Evolutionary conservation across 2,329 filamentous ascomycete species (phyloP), one percentile per base, ranked within the genome.

Genomic region (Trichophyton equinum): DNA sequence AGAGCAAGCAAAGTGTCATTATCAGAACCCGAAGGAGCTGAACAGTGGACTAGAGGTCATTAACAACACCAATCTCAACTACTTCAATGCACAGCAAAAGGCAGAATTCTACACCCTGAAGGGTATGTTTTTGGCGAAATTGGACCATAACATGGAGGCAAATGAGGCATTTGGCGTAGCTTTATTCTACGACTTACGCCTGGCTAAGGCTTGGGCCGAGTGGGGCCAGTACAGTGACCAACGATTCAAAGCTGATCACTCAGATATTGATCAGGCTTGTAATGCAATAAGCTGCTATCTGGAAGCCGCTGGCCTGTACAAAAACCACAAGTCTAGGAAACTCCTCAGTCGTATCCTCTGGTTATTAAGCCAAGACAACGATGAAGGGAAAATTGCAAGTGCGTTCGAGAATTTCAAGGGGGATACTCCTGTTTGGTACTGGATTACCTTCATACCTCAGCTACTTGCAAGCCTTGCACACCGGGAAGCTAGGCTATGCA

Each of bases 1-100:
- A n/a, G 95, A 99, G 75, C 94, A 99, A 75, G 94, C 94, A 49
- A 96, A 96, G 72, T 99, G 94, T 67, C 94, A 99, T 72, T 99
- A 97, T 73, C 91, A 97, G 76, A 97, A 97, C 69, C 85, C 87
- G 0, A 87, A 89, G 42, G 94, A 99, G 75, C 83, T 99, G 60
- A 92, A 86, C 59, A 96, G 86, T 70, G 94, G 94, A 1, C 73
- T 99, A 65, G 94, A 99, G 70, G 94, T 99, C 2, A 99, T 99
- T 73, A 99, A 99, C 75, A 99, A 99, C 68, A 99, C 94, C 40
- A 99, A 99, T 68, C 83, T 99, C 61, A 96, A 95, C 73, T 99
- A 99, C 78, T 99, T 99, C 74, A 95, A 91, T 64, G 83, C 87
- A 2, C 87, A 91, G 69, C 94, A 99, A 73, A 99, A 99, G 76